Conservation (phyloP, 495 filamentous ascomycete genomes). For the Cercophora scortea region DNA sequence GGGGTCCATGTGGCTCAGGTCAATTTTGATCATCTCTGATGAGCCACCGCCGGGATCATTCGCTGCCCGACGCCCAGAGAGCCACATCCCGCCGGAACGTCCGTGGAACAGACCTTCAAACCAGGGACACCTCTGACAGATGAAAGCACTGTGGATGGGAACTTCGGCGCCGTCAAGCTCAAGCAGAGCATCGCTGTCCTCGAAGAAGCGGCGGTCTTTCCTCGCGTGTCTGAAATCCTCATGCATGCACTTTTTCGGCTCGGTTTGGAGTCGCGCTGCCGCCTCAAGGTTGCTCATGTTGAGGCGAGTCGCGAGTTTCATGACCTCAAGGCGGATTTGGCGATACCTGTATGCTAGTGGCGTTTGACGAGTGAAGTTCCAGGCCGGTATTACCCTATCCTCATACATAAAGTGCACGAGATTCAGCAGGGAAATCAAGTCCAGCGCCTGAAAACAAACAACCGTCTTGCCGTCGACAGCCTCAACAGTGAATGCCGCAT, state of each 20-base stretch:
- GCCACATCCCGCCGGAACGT: constrained; percentile 74
- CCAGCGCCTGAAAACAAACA: constrained; percentile 56
- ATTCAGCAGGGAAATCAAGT: constrained; percentile 70
- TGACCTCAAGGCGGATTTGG: constrained; percentile 71
- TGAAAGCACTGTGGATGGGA: constrained; percentile 62
- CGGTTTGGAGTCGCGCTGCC: constrained; percentile 64
- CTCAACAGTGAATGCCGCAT: constrained; percentile 50
- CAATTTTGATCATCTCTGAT: constrained; percentile 56
- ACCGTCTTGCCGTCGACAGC: constrained; percentile 41
- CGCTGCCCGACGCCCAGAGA: constrained; percentile 54
- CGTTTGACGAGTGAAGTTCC: constrained; percentile 62
- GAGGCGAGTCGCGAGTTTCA: constrained; percentile 64
- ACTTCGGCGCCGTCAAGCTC: constrained; percentile 63
- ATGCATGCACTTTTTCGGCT: constrained; percentile 54
- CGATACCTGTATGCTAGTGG: constrained; percentile 62
- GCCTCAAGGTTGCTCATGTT: constrained; percentile 62
- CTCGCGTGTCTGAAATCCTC: constrained; percentile 61
- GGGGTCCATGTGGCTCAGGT: constrained; percentile 71
- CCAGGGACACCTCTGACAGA: constrained; percentile 85
- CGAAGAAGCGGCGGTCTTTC: constrained; percentile 58
- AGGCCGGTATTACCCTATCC: constrained; percentile 73
- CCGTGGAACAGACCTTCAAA: constrained; percentile 86
- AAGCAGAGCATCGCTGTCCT: constrained; percentile 66
- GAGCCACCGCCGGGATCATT: constrained; percentile 16
- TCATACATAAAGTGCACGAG: constrained; percentile 73